Evolutionary conservation across 441 rosid genomes (phyloP), one percentile per base, ranked within the genome.

Genomic region (Erysimum cheiri): DNA sequence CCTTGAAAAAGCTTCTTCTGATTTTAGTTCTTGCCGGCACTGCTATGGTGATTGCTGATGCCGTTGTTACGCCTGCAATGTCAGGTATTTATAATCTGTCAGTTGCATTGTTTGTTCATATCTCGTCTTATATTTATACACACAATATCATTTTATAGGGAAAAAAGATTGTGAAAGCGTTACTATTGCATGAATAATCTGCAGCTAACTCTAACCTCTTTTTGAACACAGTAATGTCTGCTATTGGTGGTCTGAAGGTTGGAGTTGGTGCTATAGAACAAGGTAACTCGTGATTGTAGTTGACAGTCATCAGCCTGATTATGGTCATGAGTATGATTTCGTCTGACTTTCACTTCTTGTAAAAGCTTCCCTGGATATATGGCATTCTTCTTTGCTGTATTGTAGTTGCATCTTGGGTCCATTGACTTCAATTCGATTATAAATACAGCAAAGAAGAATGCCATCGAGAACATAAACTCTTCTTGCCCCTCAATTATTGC

Each of bases 1-100:
- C 87, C 53, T 77, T 94, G 81, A 94, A 92, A 81, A 87, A 80
- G 85, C 67, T 94, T 80, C 91, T 92, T 71, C 83, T 94, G 53
- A 72, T 87, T 61, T 78, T 92, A 71, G 98, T 94, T 64, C 98
- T 92, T 83, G 97, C 88, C 31, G 97, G 99, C 58, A 94, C 99
- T 72, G 79, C 98, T 65, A 90, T 94, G 99, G 93, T 94, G 57
- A 85, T 94, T 74, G 98, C 96, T 40, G 97, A 90, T 92, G 98
- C 94, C 6, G 97, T 85, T 77, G 86, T 94, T 72, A 94, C 99
- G 0, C 98, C 97, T 33, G 96, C 94, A 64, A 87, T 94, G 98
- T 92, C 99, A 88, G 99, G 98, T 94, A 79, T 4, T 49, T 67
- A 55, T 63, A 41, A 59, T 32, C 19, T 58, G 2, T 3, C 15